A percentile compares a stretch with the other conserved stretches of the same genome.
These are phyloP conservation scores for Geotrichum australiense DNA, from an alignment of 1,139 yeast genomes.

Conservation along the genomic window DNA sequence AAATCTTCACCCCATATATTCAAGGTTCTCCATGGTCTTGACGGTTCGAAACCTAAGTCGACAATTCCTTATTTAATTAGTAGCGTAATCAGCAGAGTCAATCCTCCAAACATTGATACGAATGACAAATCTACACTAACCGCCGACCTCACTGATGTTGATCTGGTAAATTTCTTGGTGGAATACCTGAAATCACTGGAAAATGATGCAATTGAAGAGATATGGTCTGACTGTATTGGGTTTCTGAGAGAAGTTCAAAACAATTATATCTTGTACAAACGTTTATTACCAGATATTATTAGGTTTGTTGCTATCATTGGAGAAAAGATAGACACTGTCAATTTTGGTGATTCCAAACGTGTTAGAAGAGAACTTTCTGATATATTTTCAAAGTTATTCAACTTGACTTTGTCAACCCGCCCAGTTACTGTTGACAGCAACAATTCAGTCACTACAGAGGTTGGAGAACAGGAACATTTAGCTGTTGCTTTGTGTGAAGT, in stretches of 20 bases:
- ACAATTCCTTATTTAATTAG: slow-evolving; percentile 64
- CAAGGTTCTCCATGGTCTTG: slow-evolving; percentile 66
- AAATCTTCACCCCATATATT: slow-evolving; percentile 31
- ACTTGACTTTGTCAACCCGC: slow-evolving; percentile 37
- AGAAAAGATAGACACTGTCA: slow-evolving; percentile 48
- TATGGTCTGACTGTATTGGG: slow-evolving; percentile 51
- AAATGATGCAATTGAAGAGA: slow-evolving; percentile 67
- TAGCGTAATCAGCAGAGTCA: slow-evolving; percentile 44
- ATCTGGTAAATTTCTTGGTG: slow-evolving; percentile 47
- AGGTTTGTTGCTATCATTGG: slow-evolving; percentile 47
- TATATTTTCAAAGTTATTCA: slow-evolving; percentile 49
- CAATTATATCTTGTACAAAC: slow-evolving; percentile 43
- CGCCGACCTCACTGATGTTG: slow-evolving; percentile 39
- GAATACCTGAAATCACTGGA: slow-evolving; percentile 60
- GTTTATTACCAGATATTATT: slow-evolving; percentile 47
- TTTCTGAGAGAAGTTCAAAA: slow-evolving; percentile 55
- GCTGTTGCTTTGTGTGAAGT: slow-evolving; percentile 36
- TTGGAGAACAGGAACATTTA: slow-evolving; percentile 34
- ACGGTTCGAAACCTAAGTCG: slow-evolving; percentile 73
- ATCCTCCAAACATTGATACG: slow-evolving; percentile 32
- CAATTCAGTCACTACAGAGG: neutral
- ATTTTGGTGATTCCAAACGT: slow-evolving; percentile 55
- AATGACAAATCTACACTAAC: slow-evolving; percentile 40
- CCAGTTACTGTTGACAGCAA: neutral
- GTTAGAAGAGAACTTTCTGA: slow-evolving; percentile 63